Conservation (phyloP, 805 yeast species). For the Metschnikowia cerradonensis region DNA sequence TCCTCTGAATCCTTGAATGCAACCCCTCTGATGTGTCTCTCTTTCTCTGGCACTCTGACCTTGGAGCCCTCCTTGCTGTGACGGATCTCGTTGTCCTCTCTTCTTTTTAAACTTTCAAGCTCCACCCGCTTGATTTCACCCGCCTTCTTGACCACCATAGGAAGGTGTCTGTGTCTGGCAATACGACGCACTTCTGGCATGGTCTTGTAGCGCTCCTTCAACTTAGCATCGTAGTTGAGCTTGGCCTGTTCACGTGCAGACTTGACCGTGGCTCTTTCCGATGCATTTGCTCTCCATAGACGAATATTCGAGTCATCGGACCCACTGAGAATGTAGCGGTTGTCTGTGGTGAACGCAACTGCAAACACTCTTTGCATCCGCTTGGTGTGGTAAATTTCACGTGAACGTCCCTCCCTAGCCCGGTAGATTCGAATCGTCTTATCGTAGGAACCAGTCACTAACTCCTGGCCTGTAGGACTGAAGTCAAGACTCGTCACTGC, state of each 20-base stretch:
- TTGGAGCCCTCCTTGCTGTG: slow-evolving; percentile 63
- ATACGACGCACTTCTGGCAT: slow-evolving; percentile 96
- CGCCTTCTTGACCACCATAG: slow-evolving; percentile 83
- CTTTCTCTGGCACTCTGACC: slow-evolving; percentile 67
- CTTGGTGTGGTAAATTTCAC: slow-evolving; percentile 94
- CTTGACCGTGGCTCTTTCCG: slow-evolving; percentile 78
- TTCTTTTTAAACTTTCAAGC: slow-evolving; percentile 64
- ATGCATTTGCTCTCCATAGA: slow-evolving; percentile 85
- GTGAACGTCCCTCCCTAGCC: slow-evolving; percentile 78
- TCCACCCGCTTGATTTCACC: slow-evolving; percentile 79
- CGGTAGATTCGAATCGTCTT: slow-evolving; percentile 82
- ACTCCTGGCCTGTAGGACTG: slow-evolving; percentile 94
- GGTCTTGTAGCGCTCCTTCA: slow-evolving; percentile 86
- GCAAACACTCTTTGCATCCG: slow-evolving; percentile 95
- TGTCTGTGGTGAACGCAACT: slow-evolving; percentile 82
- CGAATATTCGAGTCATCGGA: slow-evolving; percentile 96
- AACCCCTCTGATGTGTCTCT: slow-evolving; percentile 81
- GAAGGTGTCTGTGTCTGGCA: slow-evolving; percentile 88
- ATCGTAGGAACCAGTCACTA: slow-evolving; percentile 94
- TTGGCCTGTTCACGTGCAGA: slow-evolving; percentile 75
- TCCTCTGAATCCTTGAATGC: slow-evolving; percentile 50
- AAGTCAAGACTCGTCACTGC: slow-evolving; percentile 94
- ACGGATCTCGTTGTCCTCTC: slow-evolving; percentile 78
- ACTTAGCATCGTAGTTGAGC: slow-evolving; percentile 84
- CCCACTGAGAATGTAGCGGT: slow-evolving; percentile 81